A percentile compares a stretch with the other conserved stretches of the same genome.
Conservation (phyloP, 805 yeast species). For the Saccharomyces cerevisiae region DNA sequence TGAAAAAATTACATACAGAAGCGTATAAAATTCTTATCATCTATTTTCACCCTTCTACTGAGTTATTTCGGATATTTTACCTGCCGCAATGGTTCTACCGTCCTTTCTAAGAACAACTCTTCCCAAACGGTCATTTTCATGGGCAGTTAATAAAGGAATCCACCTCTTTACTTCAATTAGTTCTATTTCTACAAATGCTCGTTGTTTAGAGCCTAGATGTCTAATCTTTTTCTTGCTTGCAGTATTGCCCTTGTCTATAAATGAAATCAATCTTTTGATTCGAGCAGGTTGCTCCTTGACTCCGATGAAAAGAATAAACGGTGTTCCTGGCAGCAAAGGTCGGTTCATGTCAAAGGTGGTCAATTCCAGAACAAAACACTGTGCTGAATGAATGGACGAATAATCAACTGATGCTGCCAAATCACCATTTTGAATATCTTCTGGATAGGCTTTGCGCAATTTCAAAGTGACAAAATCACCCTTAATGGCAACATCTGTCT, state of each 20-base stretch:
- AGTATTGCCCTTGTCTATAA: constrained; percentile 63
- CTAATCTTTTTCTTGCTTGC: constrained; percentile 86
- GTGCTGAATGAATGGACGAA: constrained; percentile 37
- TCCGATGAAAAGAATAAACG: constrained; percentile 69
- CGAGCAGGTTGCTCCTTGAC: constrained; percentile 65
- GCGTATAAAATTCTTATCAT: neutral
- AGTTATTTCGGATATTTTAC: constrained; percentile 35
- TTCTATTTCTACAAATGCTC: constrained; percentile 94
- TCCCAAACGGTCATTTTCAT: constrained; percentile 85
- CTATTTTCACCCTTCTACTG: neutral
- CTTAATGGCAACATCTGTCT: constrained; percentile 35
- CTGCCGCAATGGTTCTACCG: constrained; percentile 95
- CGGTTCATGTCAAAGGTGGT: constrained; percentile 56
- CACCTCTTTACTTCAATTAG: constrained; percentile 90
- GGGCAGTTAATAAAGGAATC: constrained; percentile 80
- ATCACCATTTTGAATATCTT: constrained; percentile 57
- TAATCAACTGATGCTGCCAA: constrained; percentile 45
- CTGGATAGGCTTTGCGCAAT: constrained; percentile 29
- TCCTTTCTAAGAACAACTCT: constrained; percentile 96
- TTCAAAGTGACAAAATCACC: constrained; percentile 50
- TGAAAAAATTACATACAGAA: neutral
- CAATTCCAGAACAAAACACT: constrained; percentile 47
- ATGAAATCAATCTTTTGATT: constrained; percentile 39
- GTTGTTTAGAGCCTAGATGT: constrained; percentile 87
- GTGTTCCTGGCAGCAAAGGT: constrained; percentile 74